A percentile compares a stretch with the other conserved stretches of the same genome.
Evolutionary conservation across 2,329 filamentous ascomycete species (phyloP).

Genomic region (Sporothrix pallida): DNA sequence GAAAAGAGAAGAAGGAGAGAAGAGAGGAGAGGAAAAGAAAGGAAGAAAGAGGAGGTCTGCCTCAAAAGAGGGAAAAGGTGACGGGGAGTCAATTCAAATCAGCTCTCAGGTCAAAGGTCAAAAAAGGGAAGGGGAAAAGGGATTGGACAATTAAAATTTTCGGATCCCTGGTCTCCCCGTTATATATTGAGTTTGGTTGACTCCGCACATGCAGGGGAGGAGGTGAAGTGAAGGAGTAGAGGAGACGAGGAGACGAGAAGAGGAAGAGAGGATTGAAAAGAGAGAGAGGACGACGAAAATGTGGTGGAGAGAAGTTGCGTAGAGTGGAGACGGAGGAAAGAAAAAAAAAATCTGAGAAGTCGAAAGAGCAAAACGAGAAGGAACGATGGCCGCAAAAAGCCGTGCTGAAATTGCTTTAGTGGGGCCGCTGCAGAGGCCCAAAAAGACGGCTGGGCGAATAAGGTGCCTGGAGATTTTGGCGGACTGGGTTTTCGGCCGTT

Average conservation of each 20-base stretch:
- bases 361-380: neutral
- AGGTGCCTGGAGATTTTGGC: neutral
- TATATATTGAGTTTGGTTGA: conserved; percentile 3
- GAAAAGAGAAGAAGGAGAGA: neutral
- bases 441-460: conserved; percentile 21
- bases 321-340: conserved; percentile 29
- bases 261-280: neutral
- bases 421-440: conserved; percentile 6
- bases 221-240: neutral
- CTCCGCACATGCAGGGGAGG: conserved; percentile 18
- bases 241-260: neutral
- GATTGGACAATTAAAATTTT: conserved; percentile 9
- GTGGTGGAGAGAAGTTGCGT: conserved; percentile 27
- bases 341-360: conserved; percentile 27
- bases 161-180: conserved; percentile 18
- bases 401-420: conserved; percentile 25
- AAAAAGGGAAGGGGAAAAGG: neutral
- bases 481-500: neutral
- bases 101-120: neutral
- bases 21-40: neutral
- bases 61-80: conserved; percentile 12
- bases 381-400: conserved; percentile 40
- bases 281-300: neutral
- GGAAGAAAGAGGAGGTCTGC: neutral
- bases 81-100: conserved; percentile 3